Evolutionary conservation across 2,329 filamentous ascomycete species (phyloP).

Genomic region (Hymenoscyphus linearis): DNA sequence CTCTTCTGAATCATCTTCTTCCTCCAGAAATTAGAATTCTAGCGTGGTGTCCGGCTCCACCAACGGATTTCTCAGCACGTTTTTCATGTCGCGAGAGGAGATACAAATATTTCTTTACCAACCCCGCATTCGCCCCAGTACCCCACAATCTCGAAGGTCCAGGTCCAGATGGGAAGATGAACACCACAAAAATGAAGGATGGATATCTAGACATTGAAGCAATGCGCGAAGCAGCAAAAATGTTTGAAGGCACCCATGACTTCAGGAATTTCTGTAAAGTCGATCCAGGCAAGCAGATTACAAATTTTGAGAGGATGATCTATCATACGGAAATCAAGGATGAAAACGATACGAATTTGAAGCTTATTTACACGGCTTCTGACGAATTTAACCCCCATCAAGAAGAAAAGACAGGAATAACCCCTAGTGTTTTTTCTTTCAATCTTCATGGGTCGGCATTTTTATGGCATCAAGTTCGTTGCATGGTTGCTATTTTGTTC

Average conservation of each 20-base stretch:
- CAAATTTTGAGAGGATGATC: constrained; percentile 74
- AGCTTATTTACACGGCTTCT: constrained; percentile 50
- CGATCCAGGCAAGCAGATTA: constrained; percentile 83
- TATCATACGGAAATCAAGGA: constrained; percentile 75
- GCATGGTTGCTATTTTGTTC: constrained; percentile 92
- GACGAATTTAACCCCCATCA: constrained; percentile 39
- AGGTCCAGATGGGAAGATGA: constrained; percentile 19
- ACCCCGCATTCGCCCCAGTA: constrained; percentile 74
- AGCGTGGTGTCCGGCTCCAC: constrained; percentile 85
- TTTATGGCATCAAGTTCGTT: constrained; percentile 95
- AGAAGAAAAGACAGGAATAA: not conserved
- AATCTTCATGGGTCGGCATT: constrained; percentile 87
- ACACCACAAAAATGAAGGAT: constrained; percentile 40
- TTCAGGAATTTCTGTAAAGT: constrained; percentile 97
- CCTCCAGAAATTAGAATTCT: constrained; percentile 85
- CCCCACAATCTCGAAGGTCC: constrained; percentile 45
- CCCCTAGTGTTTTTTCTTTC: constrained; percentile 75
- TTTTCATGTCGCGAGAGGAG: constrained; percentile 88
- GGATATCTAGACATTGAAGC: constrained; percentile 84
- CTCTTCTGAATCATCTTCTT: constrained; percentile 78
- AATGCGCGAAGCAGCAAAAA: constrained; percentile 77
- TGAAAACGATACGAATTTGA: constrained; percentile 49
- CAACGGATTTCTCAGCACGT: constrained; percentile 76
- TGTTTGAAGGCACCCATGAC: constrained; percentile 80
- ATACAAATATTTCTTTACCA: constrained; percentile 97